Evolutionary conservation across 441 rosid genomes (phyloP).

Genomic region (Populus hybrid): DNA sequence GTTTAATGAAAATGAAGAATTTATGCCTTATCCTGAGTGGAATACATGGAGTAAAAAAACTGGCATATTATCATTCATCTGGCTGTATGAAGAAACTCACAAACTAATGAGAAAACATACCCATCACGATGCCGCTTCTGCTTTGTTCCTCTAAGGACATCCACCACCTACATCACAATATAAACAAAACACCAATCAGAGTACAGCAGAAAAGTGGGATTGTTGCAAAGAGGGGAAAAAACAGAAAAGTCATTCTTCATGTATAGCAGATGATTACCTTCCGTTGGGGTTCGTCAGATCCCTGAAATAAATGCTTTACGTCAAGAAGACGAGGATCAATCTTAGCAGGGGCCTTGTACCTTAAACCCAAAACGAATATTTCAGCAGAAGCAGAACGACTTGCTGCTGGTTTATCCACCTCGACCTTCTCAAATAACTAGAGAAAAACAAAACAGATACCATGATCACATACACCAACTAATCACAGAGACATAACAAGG

Average conservation of each 20-base stretch:
- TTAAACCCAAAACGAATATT: constrained; percentile 70
- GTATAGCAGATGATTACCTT: constrained; percentile 36
- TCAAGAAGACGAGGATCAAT: constrained; percentile 91
- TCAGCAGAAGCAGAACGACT: constrained; percentile 92
- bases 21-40: background rate
- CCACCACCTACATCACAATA: constrained; percentile 50
- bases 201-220: background rate
- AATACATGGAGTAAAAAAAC: background rate
- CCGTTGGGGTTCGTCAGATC: constrained; percentile 51
- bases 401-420: constrained; percentile 87
- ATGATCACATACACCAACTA: constrained; percentile 6
- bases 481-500: background rate
- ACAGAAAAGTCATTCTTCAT: background rate
- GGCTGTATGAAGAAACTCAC: background rate
- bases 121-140: constrained; percentile 86
- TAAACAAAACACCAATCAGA: constrained; percentile 5
- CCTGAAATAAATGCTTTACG: constrained; percentile 68
- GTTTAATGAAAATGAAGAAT: background rate
- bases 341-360: constrained; percentile 83
- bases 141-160: constrained; percentile 66
- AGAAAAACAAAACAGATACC: constrained; percentile 1
- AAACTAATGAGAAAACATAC: constrained; percentile 35
- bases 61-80: background rate
- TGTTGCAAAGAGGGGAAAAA: background rate
- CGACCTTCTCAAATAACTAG: constrained; percentile 89